phyloP scores from a whole-genome alignment of 2,329 filamentous ascomycete species.

The Bipolaris gigantea region DNA sequence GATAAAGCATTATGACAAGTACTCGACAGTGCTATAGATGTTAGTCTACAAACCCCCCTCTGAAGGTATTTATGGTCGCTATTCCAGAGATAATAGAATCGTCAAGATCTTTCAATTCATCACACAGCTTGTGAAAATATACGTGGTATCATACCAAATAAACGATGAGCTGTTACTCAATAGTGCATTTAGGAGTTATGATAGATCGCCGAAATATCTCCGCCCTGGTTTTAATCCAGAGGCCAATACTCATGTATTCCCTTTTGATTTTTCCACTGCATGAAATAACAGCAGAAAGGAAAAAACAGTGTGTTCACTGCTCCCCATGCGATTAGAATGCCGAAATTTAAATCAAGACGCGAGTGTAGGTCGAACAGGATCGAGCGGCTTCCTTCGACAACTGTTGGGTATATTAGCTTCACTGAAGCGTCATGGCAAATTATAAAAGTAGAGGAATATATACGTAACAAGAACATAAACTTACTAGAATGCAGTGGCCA shows the following conservation, averaged over 20 bases:
- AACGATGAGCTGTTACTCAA: background rate
- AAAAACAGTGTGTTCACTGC: constrained; percentile 58
- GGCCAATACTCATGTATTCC: constrained; percentile 23
- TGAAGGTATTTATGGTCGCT: background rate
- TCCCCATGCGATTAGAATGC: constrained; percentile 61
- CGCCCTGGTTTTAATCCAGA: constrained; percentile 8
- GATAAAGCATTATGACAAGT: background rate
- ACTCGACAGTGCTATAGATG: background rate
- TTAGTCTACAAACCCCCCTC: background rate
- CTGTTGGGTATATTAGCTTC: constrained; percentile 24
- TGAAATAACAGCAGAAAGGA: constrained; percentile 52
- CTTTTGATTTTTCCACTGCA: constrained; percentile 27
- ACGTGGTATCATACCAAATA: background rate
- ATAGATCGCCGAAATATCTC: background rate
- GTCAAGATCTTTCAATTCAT: background rate
- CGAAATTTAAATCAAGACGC: constrained; percentile 62
- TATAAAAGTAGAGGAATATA: no score
- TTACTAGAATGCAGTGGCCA: constrained; percentile 64
- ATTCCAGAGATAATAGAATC: background rate
- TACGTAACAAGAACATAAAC: no score
- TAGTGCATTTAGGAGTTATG: background rate
- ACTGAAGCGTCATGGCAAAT: background rate
- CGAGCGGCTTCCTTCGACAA: constrained; percentile 62
- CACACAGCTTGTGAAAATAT: no score
- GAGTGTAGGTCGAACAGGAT: constrained; percentile 64